A percentile compares a stretch with the other conserved stretches of the same genome.
phyloP scores from a whole-genome alignment of 306 rosid genomes.

The Cucumis cinereus region DNA sequence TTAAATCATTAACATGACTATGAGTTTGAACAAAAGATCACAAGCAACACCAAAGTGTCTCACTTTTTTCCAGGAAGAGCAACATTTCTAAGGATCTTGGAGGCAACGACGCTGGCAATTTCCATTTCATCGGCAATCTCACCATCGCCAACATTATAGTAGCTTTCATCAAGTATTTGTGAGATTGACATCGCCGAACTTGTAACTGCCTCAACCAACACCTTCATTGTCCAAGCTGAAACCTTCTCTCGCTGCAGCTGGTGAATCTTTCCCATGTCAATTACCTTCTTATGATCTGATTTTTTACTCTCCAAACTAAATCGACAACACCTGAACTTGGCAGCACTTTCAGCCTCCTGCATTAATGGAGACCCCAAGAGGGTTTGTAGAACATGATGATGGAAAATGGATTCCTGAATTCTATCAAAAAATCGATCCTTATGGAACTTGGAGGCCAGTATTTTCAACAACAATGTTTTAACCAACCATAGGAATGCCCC shows the following conservation, averaged over 20 bases:
- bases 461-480: slow-evolving; percentile 50
- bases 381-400: slow-evolving; percentile 67
- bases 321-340: slow-evolving; percentile 34
- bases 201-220: slow-evolving; percentile 63
- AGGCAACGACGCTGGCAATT: slow-evolving; percentile 55
- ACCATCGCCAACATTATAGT: slow-evolving; percentile 32
- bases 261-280: slow-evolving; percentile 61
- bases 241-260: slow-evolving; percentile 76
- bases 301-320: slow-evolving; percentile 41
- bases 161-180: slow-evolving; percentile 39
- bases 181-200: slow-evolving; percentile 72
- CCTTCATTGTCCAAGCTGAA: slow-evolving; percentile 95
- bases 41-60: slow-evolving; percentile 14
- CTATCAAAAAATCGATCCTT: slow-evolving; percentile 76
- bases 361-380: slow-evolving; percentile 64
- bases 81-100: slow-evolving; percentile 56
- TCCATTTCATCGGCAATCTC: slow-evolving; percentile 91
- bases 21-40: not conserved
- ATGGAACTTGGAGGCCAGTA: slow-evolving; percentile 71
- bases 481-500: slow-evolving; percentile 67
- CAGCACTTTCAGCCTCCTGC: slow-evolving; percentile 53
- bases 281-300: slow-evolving; percentile 38
- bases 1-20: not conserved
- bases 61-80: slow-evolving; percentile 54
- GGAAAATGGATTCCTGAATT: slow-evolving; percentile 77